Base-by-base conservation (phyloP, 2,329 filamentous ascomycete genomes). In the Trichophaea hybrida region DNA sequence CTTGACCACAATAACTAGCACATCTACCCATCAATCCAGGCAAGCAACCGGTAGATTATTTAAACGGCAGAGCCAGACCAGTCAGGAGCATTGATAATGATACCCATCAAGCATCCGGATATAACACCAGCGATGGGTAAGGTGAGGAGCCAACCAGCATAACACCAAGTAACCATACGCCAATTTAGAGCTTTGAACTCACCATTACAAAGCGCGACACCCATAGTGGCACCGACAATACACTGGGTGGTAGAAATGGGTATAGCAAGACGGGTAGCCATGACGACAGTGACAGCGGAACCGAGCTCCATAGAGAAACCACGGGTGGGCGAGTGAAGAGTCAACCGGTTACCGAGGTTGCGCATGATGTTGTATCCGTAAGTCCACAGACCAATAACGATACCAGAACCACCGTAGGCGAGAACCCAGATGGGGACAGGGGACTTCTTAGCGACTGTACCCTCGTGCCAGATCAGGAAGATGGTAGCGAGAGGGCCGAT, bases 331-430 rank as follows among this genome's bases (percentile, higher is more conserved):
- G 79, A 81, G 73, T 81, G 79, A n/a, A 80, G 75, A 8, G 80
- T 82, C 61, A 83, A 75, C 64, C 78, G 76, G 73, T 83, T 83
- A 59, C 80, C 80, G 62, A 82, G 73, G 67, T 79, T 78, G 46
- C 76, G 74, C 80, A 83, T 83, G 70, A 83, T 82, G 69, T 82
- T 79, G 70, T 82, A 83, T 1, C 80, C 80, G 64, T 81, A 83
- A 33, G 79, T 80, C 75, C 78, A 79, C 60, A 82, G 74, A 61
- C 80, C 80, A 50, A 81, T 69, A 52, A 76, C 76, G 48, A 82
- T 77, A 61, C 72, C 73, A 4, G 72, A 71, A 69, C 77, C 78
- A 35, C 78, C 76, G 52, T 79, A 77, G 51, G 73, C 75, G 37
- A 84, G 74, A 68, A 83, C 76, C 80, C 82, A 85, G 40, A 77